A percentile compares a stretch with the other conserved stretches of the same genome.
phyloP scores from a whole-genome alignment of 176 grass and related monocot genomes.

The Zea mays region Zm-B73-REFERENCE-NAM-5.0 NC_050099.1:241558501-241559000 shows the following conservation, averaged over 20 bases:
- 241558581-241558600: not conserved
- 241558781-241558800: constrained; percentile 44
- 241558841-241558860: not conserved
- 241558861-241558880: not conserved
- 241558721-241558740: constrained; percentile 38
- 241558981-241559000: not conserved
- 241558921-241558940: not conserved
- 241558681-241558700: constrained; percentile 33
- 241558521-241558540: too few relatives aligned
- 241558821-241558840: not conserved
- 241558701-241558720: too few relatives aligned
- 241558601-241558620: constrained; percentile 34
- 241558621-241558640: constrained; percentile 30
- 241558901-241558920: not conserved
- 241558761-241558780: constrained; percentile 32
- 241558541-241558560: too few relatives aligned
- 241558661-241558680: constrained; percentile 35
- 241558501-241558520: too few relatives aligned
- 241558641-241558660: constrained; percentile 29
- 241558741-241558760: not conserved
- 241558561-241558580: not conserved
- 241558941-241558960: constrained; percentile 12
- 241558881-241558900: not conserved
- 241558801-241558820: constrained; percentile 49
- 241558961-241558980: constrained; percentile 18